A percentile compares a stretch with the other conserved stretches of the same genome.
phyloP scores from a whole-genome alignment of 306 rosid genomes.

The Cicer chorassanicum region DNA sequence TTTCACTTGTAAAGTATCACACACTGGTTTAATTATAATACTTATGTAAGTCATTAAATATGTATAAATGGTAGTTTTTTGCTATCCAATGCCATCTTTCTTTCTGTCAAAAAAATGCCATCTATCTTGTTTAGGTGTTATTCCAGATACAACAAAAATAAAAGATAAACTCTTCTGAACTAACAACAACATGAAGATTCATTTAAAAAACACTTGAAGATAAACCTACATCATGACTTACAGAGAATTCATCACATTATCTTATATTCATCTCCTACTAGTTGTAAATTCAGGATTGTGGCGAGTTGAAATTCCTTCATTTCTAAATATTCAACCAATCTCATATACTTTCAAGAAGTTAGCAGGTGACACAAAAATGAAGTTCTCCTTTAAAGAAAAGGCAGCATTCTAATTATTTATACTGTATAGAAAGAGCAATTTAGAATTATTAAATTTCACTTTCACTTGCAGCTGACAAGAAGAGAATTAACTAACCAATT shows the following conservation, averaged over 20 bases:
- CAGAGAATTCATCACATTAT: background rate
- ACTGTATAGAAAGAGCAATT: background rate
- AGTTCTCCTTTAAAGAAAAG: slow-evolving; percentile 37
- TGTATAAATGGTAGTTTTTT: slow-evolving; percentile 15
- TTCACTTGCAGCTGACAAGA: no score
- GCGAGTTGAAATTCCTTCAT: slow-evolving; percentile 97
- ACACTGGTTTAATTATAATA: slow-evolving; percentile 4
- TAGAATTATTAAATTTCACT: no score
- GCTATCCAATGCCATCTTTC: background rate
- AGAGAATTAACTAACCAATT: no score
- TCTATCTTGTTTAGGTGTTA: slow-evolving; percentile 29
- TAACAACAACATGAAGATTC: background rate
- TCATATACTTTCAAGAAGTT: slow-evolving; percentile 65
- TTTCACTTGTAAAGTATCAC: background rate
- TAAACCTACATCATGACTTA: slow-evolving; percentile 3
- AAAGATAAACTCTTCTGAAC: background rate
- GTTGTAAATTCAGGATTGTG: slow-evolving; percentile 99
- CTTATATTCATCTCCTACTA: background rate
- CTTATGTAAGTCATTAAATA: background rate
- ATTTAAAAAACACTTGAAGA: background rate
- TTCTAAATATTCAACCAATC: slow-evolving; percentile 95
- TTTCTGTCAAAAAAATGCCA: background rate
- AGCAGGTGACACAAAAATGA: slow-evolving; percentile 29
- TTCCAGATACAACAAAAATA: background rate
- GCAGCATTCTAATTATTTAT: background rate